These are phyloP conservation scores for Cunninghamia lanceolata DNA, from an alignment of 75 land plant genomes.

Conservation along the genomic window DNA sequence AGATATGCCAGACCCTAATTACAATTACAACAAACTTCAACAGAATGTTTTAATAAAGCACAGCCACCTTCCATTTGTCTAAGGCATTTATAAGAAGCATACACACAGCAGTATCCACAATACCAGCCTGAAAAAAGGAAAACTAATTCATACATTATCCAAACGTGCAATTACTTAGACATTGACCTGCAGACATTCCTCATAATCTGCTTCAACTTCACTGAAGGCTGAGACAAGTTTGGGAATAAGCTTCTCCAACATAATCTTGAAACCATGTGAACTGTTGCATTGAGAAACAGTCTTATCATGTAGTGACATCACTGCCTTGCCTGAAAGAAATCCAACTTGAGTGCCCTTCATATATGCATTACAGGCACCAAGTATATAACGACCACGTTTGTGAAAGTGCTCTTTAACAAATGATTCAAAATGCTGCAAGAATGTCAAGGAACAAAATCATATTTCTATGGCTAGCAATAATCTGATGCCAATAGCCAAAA, in stretches of 20 bases:
- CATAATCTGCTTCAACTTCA: constrained; percentile 59
- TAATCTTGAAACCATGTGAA: constrained; percentile 88
- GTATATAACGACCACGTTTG: constrained; percentile 31
- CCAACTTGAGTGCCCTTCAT: constrained; percentile 72
- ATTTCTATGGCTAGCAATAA: constrained; percentile 2
- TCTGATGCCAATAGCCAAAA: background rate
- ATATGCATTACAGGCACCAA: constrained; percentile 75
- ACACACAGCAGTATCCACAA: background rate
- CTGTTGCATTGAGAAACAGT: constrained; percentile 25
- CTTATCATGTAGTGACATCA: background rate
- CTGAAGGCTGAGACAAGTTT: constrained; percentile 70
- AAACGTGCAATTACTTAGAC: background rate
- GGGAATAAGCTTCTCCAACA: constrained; percentile 80
- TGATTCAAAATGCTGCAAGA: constrained; percentile 83
- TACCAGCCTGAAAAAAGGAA: background rate
- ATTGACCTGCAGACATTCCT: constrained; percentile 18
- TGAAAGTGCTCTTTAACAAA: constrained; percentile 78
- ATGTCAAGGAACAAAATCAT: constrained; percentile 2
- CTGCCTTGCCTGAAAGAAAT: constrained; percentile 10
- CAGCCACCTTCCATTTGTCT: background rate
- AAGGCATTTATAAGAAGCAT: background rate
- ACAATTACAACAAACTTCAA: constrained; percentile 7
- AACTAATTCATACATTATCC: background rate
- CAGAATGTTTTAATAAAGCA: background rate
- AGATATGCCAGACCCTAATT: background rate